Conservation (phyloP, 176 grass and related monocot genomes). For the Ampelocalamus luodianensis region DNA sequence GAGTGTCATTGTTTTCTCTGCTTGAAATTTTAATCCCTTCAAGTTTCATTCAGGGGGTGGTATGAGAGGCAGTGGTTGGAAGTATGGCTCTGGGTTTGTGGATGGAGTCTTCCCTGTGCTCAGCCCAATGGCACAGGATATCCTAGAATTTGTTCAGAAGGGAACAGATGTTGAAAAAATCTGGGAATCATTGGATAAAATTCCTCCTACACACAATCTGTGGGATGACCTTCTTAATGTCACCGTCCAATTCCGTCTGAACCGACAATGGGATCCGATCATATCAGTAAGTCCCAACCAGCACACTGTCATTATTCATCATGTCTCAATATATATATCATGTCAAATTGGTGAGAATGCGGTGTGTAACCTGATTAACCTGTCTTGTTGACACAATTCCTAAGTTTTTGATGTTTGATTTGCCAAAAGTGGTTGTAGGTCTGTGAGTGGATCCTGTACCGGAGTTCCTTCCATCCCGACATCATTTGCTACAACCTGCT, state of each 20-base stretch:
- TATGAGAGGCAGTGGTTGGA: slow-evolving; percentile 77
- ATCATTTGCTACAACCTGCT: slow-evolving; percentile 91
- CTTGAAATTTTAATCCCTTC: slow-evolving; percentile 19
- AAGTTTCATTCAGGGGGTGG: slow-evolving; percentile 57
- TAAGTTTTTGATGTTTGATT: slow-evolving; percentile 46
- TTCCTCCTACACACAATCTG: slow-evolving; percentile 65
- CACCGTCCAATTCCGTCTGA: slow-evolving; percentile 71
- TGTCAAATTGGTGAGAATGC: neutral
- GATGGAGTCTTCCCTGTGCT: slow-evolving; percentile 89
- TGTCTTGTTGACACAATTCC: neutral
- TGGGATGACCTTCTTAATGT: slow-evolving; percentile 84
- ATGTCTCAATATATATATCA: neutral
- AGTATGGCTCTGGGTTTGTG: slow-evolving; percentile 89
- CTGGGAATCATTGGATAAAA: slow-evolving; percentile 63
- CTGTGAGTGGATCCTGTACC: slow-evolving; percentile 78
- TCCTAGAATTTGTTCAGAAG: slow-evolving; percentile 69
- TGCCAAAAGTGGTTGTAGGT: slow-evolving; percentile 60
- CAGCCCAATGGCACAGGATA: slow-evolving; percentile 80
- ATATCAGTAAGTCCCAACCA: slow-evolving; percentile 56
- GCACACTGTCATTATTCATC: neutral
- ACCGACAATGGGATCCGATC: slow-evolving; percentile 72
- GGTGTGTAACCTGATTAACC: neutral
- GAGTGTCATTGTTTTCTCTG: neutral
- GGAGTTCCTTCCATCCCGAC: slow-evolving; percentile 76
- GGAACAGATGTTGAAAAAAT: slow-evolving; percentile 60